Percentiles rank a stretch among this genome's conserved stretches.
Evolutionary conservation across 2,329 filamentous ascomycete species (phyloP).

Genomic region (Fusarium nurragi): DNA sequence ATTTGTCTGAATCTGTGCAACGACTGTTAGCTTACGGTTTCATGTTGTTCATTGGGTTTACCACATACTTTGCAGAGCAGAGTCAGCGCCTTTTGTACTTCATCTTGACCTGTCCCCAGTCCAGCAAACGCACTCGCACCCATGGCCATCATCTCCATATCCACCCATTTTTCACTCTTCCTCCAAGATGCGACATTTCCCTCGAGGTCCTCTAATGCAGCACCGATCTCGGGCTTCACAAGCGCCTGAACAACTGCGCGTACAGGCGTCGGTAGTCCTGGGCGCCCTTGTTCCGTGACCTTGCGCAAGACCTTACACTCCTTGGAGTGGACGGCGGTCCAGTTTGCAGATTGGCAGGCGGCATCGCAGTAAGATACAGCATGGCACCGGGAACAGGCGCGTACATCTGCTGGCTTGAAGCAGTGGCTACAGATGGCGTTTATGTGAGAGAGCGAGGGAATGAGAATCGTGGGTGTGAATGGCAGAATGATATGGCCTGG

Average conservation of each 20-base stretch:
- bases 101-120: slow-evolving; percentile 48
- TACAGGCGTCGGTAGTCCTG: slow-evolving; percentile 62
- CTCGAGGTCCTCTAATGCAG: slow-evolving; percentile 54
- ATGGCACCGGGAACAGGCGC: slow-evolving; percentile 63
- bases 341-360: slow-evolving; percentile 64
- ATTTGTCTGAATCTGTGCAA: slow-evolving; percentile 66
- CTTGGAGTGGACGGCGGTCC: slow-evolving; percentile 60
- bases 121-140: slow-evolving; percentile 55
- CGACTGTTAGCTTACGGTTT: neutral
- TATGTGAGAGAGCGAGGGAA: slow-evolving; percentile 58
- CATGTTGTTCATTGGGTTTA: neutral
- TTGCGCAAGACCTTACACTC: slow-evolving; percentile 62
- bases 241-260: slow-evolving; percentile 64
- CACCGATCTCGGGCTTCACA: slow-evolving; percentile 49
- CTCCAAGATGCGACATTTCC: slow-evolving; percentile 57
- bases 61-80: slow-evolving; percentile 64
- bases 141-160: slow-evolving; percentile 61
- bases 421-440: slow-evolving; percentile 60
- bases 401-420: slow-evolving; percentile 47
- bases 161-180: slow-evolving; percentile 52
- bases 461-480: slow-evolving; percentile 57
- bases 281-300: slow-evolving; percentile 39
- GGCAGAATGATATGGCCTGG: slow-evolving; percentile 58
- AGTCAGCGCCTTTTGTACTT: slow-evolving; percentile 54
- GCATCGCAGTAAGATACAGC: slow-evolving; percentile 64